Conservation (phyloP, 352 stramenopile species). For the Globisporangium camurandrum region DNA sequence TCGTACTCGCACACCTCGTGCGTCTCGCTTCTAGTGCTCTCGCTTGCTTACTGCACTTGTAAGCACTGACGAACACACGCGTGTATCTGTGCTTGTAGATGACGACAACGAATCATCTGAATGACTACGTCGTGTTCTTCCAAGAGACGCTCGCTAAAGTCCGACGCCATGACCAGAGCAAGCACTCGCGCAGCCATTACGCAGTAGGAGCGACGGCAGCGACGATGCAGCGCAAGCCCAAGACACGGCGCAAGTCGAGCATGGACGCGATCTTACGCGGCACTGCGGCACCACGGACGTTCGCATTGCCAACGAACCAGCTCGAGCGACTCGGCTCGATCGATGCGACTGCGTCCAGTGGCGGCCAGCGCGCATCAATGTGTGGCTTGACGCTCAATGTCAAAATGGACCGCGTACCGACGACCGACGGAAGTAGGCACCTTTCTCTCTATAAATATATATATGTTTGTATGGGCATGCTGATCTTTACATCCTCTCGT, state of each 20-base stretch:
- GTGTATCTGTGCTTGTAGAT: constrained; percentile 26
- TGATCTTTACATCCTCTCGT: no score
- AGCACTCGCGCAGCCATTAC: constrained; percentile 18
- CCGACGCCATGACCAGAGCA: constrained; percentile 34
- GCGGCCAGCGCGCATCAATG: not conserved
- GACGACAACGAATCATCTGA: constrained; percentile 54
- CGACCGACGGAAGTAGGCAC: no score
- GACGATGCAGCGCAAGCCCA: constrained; percentile 17
- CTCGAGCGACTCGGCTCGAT: constrained; percentile 3
- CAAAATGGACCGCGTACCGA: constrained; percentile 24
- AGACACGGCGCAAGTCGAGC: constrained; percentile 24
- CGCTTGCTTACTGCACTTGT: not conserved
- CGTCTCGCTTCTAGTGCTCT: not conserved
- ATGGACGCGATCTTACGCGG: constrained; percentile 20
- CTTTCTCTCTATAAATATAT: no score
- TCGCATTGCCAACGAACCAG: constrained; percentile 8
- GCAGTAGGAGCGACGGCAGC: no score
- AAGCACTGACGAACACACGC: not conserved
- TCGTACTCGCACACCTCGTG: constrained; percentile 71
- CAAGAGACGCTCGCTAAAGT: constrained; percentile 62
- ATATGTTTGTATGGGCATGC: no score
- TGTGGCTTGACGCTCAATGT: constrained; percentile 15
- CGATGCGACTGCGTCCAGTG: no score
- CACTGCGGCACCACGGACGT: not conserved
- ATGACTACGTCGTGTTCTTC: constrained; percentile 72